These are phyloP conservation scores for Anisodus tanguticus DNA, from an alignment of 257 asterid species.

Conservation along the genomic window DNA sequence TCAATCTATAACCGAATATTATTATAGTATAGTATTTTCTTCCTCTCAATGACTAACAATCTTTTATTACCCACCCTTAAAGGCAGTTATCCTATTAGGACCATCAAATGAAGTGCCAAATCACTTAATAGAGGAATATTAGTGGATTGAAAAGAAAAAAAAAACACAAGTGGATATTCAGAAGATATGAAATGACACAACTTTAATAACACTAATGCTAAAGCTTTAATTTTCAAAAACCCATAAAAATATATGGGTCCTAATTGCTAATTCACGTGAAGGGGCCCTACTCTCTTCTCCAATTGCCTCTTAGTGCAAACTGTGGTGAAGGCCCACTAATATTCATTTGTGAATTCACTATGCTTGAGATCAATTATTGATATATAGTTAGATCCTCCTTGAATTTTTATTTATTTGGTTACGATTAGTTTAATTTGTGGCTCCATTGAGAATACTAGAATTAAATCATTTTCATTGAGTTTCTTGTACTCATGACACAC, in stretches of 20 bases:
- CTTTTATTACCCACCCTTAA: not conserved
- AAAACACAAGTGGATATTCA: constrained; percentile 23
- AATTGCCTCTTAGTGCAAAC: constrained; percentile 47
- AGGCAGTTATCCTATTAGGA: not conserved
- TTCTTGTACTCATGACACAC: not conserved
- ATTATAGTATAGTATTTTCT: not conserved
- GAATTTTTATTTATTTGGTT: not conserved
- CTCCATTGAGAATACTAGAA: not conserved
- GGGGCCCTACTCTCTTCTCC: constrained; percentile 52
- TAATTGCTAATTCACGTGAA: constrained; percentile 59
- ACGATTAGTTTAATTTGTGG: not conserved
- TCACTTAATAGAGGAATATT: constrained; percentile 25
- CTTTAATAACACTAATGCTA: constrained; percentile 29
- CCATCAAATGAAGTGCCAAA: constrained; percentile 15
- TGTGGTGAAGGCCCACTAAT: constrained; percentile 42
- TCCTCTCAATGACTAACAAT: not conserved
- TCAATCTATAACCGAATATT: not conserved
- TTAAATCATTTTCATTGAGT: not conserved
- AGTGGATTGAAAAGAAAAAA: constrained; percentile 15
- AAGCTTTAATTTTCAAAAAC: constrained; percentile 36
- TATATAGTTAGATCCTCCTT: constrained; percentile 23
- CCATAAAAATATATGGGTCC: constrained; percentile 37
- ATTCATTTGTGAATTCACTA: constrained; percentile 46
- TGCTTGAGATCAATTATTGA: constrained; percentile 42
- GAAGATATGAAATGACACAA: constrained; percentile 5